Evolutionary conservation across 352 stramenopile species (phyloP).

Genomic region (Peronospora belbahrii): DNA sequence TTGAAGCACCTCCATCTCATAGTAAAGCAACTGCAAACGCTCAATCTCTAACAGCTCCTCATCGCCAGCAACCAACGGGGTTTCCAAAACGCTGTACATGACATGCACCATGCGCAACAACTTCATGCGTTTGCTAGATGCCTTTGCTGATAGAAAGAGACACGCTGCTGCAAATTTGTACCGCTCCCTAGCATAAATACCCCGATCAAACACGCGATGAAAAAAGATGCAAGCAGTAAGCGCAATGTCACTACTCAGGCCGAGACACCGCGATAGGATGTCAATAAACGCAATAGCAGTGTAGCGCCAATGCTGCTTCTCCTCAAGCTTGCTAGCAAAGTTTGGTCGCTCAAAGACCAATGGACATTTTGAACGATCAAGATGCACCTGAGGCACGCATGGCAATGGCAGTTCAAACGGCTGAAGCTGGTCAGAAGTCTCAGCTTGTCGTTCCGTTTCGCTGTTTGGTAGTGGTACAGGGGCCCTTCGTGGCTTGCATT

Average conservation of each 20-base stretch:
- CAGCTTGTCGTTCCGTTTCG: constrained; percentile 56
- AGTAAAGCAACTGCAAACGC: constrained; percentile 76
- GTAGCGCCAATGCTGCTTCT: constrained; percentile 81
- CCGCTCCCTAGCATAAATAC: constrained; percentile 69
- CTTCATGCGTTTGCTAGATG: constrained; percentile 83
- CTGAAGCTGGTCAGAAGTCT: constrained; percentile 62
- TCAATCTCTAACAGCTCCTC: constrained; percentile 84
- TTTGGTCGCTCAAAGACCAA: constrained; percentile 59
- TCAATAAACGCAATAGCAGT: constrained; percentile 78
- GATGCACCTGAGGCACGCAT: constrained; percentile 34
- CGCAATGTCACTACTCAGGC: constrained; percentile 57
- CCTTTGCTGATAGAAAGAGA: constrained; percentile 77
- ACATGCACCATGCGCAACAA: constrained; percentile 76
- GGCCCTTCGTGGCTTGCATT: constrained; percentile 53
- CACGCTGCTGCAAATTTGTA: constrained; percentile 80
- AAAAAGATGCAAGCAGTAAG: constrained; percentile 74
- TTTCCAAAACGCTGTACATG: constrained; percentile 82
- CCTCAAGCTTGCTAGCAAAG: constrained; percentile 49
- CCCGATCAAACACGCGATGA: constrained; percentile 70
- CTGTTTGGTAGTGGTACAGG: constrained; percentile 45
- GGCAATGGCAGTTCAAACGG: constrained; percentile 59
- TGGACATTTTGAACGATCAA: constrained; percentile 70
- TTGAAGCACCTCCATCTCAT: constrained; percentile 79
- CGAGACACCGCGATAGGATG: constrained; percentile 56
- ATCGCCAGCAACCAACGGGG: constrained; percentile 53